Base-by-base conservation (phyloP, 495 filamentous ascomycete genomes). In the Haplographium delicatum region DNA sequence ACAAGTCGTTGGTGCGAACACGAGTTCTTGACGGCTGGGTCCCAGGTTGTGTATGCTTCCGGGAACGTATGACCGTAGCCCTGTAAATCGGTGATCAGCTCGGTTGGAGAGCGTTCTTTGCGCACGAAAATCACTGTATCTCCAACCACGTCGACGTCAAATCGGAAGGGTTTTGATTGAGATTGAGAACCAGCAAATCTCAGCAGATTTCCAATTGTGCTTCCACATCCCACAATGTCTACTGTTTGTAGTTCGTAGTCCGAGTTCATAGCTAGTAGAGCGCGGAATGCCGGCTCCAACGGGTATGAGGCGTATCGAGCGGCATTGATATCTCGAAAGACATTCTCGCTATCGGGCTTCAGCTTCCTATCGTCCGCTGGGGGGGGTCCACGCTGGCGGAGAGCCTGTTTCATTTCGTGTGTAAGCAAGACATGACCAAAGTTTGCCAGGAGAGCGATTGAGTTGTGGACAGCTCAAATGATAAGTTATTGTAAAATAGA, bases 51-150 rank as follows among this genome's bases (percentile, higher is more conserved):
- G 56, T 84, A 83, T 26, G 64, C 70, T 30, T 84, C 79, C 4
- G 80, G 73, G 59, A 87, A 87, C 1, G 76, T 73, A 59, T 85
- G 80, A 6, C 83, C 83, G 58, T 70, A 86, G 0, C 82, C 85
- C 5, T 47, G 46, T 3, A 86, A 65, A 42, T 68, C 69, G 2
- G 62, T 56, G 24, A 86, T 81, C 4, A 66, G 13, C 39, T 74
- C 67, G 0, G 59, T 74, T 0, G 81, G 80, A 1, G 69, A 72
- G 44, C 78, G 82, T 43, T 82, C 79, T 18, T 70, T 67, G 20
- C 82, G 75, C 28, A 81, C 57, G 39, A 88, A 72, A 59, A 88
- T 82, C 11, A 85, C 69, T 0, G 82, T 84, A 23, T 74, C 68
- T 8, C 76, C 79, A 30, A 86, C 55, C 4, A 70, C 70, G 34